These are phyloP conservation scores for Monilinia fructicola DNA, from an alignment of 2,329 filamentous ascomycete genomes.

Conservation along the genomic window DNA sequence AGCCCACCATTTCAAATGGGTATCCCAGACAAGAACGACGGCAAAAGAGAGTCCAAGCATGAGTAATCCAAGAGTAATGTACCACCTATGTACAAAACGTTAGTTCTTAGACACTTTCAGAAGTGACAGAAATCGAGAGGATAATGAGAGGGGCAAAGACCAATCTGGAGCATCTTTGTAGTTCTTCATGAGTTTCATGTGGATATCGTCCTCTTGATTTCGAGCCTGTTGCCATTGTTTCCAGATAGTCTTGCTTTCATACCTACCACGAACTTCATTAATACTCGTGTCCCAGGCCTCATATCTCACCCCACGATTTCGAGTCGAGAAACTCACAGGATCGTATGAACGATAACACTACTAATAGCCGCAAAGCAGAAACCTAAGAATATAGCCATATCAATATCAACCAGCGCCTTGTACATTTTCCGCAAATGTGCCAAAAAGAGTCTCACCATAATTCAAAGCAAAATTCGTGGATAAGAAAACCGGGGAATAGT, in stretches of 20 bases:
- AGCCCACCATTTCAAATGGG: slow-evolving; percentile 41
- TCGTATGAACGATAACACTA: slow-evolving; percentile 59
- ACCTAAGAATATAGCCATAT: not conserved
- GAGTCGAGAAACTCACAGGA: slow-evolving; percentile 45
- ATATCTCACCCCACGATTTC: not conserved
- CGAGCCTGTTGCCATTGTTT: slow-evolving; percentile 57
- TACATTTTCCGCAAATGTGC: not conserved
- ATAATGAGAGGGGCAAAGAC: not conserved
- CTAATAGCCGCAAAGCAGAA: slow-evolving; percentile 61
- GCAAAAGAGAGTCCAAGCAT: slow-evolving; percentile 48
- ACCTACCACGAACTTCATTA: slow-evolving; percentile 51
- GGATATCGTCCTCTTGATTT: slow-evolving; percentile 34
- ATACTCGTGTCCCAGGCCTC: not conserved
- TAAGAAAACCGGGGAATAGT: slow-evolving; percentile 42
- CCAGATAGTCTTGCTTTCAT: too few relatives aligned
- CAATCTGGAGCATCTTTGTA: slow-evolving; percentile 44
- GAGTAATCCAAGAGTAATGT: slow-evolving; percentile 43
- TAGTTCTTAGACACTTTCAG: not conserved
- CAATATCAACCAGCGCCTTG: not conserved
- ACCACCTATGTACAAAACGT: slow-evolving; percentile 18
- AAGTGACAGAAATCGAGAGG: too few relatives aligned
- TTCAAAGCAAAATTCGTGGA: slow-evolving; percentile 57
- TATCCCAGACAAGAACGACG: slow-evolving; percentile 30
- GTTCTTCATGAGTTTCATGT: slow-evolving; percentile 53
- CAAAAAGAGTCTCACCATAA: slow-evolving; percentile 46